Evolutionary conservation across 306 rosid genomes (phyloP).

Genomic region (Trichosanthes cucumerina): DNA sequence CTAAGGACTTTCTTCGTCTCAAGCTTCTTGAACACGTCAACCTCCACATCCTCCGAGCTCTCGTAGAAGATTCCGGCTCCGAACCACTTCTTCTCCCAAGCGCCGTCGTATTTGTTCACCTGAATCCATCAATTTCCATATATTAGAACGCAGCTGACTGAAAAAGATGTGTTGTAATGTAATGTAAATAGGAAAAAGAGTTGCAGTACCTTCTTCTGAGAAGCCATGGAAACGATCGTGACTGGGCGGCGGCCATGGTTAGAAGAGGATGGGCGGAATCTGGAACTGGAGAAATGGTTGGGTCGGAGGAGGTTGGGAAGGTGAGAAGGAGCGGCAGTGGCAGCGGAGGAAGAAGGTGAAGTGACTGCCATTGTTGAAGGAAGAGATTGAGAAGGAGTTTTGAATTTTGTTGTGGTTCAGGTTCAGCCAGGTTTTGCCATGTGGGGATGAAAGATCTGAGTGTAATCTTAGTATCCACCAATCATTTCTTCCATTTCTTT

Average conservation of each 20-base stretch:
- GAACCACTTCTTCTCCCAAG: slow-evolving; percentile 86
- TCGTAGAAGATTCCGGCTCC: slow-evolving; percentile 92
- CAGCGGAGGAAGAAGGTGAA: slow-evolving; percentile 36
- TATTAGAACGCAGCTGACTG: neutral
- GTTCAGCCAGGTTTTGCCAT: slow-evolving; percentile 32
- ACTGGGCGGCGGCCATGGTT: no score
- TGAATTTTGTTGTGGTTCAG: neutral
- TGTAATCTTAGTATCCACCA: slow-evolving; percentile 38
- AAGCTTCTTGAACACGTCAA: slow-evolving; percentile 86
- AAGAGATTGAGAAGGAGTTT: neutral
- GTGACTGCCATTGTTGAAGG: slow-evolving; percentile 44
- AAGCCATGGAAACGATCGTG: slow-evolving; percentile 59
- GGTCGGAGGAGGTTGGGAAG: slow-evolving; percentile 21
- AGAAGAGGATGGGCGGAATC: slow-evolving; percentile 15
- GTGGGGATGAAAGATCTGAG: slow-evolving; percentile 22
- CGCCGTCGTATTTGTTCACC: slow-evolving; percentile 77
- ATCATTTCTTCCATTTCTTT: slow-evolving; percentile 33
- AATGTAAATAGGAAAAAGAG: no score
- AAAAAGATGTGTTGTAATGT: neutral
- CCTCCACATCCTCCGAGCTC: slow-evolving; percentile 70
- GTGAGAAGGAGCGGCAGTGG: neutral
- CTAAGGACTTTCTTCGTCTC: slow-evolving; percentile 77
- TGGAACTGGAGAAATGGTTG: slow-evolving; percentile 19
- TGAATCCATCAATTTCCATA: slow-evolving; percentile 1
- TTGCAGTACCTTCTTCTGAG: slow-evolving; percentile 50